phyloP scores from a whole-genome alignment of 768 basidiomycete species.

The Boletus vermiculosoides region DNA sequence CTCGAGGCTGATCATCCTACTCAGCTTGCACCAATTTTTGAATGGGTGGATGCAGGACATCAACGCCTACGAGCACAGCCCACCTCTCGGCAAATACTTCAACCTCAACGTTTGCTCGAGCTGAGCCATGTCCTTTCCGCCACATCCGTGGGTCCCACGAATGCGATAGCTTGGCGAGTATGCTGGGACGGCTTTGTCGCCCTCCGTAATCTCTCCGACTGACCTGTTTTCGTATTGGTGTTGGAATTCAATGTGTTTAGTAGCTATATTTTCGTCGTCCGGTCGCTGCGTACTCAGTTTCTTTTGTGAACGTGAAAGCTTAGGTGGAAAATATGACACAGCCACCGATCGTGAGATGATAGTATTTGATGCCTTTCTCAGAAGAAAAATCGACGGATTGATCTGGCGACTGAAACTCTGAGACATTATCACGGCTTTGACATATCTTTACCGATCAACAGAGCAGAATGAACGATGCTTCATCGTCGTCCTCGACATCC shows the following conservation, averaged over 20 bases:
- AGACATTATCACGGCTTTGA: background rate
- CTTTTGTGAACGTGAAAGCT: background rate
- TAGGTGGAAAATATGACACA: constrained; percentile 5
- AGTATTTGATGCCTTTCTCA: constrained; percentile 10
- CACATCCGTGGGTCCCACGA: background rate
- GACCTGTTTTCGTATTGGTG: background rate
- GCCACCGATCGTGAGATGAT: constrained; percentile 34
- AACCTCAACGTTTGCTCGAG: constrained; percentile 48
- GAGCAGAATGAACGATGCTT: constrained; percentile 23
- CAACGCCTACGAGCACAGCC: constrained; percentile 45
- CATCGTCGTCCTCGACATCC: constrained; percentile 28
- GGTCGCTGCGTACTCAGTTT: background rate
- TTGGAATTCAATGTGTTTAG: background rate
- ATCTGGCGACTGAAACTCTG: background rate
- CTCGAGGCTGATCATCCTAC: background rate
- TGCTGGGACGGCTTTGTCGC: background rate
- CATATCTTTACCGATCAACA: constrained; percentile 3
- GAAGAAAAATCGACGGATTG: constrained; percentile 1
- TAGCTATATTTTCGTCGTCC: background rate
- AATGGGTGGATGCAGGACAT: constrained; percentile 71
- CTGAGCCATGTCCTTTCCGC: background rate
- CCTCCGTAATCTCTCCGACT: background rate
- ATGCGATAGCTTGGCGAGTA: background rate
- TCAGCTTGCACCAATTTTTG: constrained; percentile 63
- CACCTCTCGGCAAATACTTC: constrained; percentile 61